A percentile compares a stretch with the other conserved stretches of the same genome.
Evolutionary conservation across 2,329 filamentous ascomycete species (phyloP).

Genomic region (Colletotrichum camelliae): DNA sequence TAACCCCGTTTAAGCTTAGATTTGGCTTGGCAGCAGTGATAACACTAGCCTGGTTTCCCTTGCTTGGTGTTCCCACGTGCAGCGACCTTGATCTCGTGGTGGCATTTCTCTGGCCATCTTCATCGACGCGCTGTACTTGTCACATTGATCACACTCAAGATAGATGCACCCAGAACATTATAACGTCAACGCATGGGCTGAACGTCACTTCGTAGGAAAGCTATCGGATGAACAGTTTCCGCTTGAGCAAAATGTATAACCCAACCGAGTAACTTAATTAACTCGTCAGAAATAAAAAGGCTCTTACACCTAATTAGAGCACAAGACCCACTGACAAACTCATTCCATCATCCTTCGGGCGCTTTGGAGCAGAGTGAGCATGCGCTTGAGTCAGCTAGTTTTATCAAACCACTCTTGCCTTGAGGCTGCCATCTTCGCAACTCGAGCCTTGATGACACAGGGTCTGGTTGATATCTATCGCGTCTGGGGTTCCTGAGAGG

Average conservation of each 20-base stretch:
- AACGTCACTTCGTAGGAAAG: accelerated
- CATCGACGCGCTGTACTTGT: background rate
- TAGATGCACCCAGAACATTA: background rate
- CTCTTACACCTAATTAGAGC: background rate
- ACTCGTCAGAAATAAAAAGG: background rate
- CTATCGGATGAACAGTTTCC: too few relatives aligned
- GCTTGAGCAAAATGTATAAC: too few relatives aligned
- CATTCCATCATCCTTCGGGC: background rate
- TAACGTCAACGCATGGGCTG: background rate
- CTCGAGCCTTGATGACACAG: background rate
- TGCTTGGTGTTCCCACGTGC: background rate
- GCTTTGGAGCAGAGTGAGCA: background rate
- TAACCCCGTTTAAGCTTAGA: background rate
- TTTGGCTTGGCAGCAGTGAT: background rate
- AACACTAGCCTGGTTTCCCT: background rate
- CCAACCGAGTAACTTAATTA: background rate
- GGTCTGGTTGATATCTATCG: background rate
- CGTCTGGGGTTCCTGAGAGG: too few relatives aligned
- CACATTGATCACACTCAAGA: background rate
- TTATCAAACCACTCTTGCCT: too few relatives aligned
- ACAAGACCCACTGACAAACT: background rate
- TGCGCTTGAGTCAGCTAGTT: background rate
- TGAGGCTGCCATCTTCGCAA: background rate
- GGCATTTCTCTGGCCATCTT: background rate
- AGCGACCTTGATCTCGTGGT: background rate